A percentile compares a stretch with the other conserved stretches of the same genome.
Evolutionary conservation across 805 yeast genomes (phyloP).

Genomic region (Wickerhamiella azymoides): DNA sequence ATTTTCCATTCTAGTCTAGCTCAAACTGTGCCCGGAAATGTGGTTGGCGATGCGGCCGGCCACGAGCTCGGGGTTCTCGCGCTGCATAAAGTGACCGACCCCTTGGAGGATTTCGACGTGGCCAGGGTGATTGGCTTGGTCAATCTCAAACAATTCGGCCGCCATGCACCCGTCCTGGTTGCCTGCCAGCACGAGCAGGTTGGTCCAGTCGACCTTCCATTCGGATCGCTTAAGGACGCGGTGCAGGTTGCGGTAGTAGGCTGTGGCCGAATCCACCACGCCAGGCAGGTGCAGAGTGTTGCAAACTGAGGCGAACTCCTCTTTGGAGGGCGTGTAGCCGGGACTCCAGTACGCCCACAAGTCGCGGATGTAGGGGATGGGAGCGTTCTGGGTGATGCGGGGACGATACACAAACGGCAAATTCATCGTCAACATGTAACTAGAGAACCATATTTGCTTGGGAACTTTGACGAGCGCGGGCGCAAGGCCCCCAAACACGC

Average conservation of each 20-base stretch:
- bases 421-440: slow-evolving; percentile 21
- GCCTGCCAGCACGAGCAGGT: slow-evolving; percentile 16
- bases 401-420: slow-evolving; percentile 15
- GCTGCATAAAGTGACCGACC: slow-evolving; percentile 22
- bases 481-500: slow-evolving; percentile 9
- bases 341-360: slow-evolving; percentile 22
- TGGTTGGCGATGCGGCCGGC: slow-evolving; percentile 9
- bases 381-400: slow-evolving; percentile 6
- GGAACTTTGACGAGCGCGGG: slow-evolving; percentile 11
- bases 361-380: slow-evolving; percentile 13
- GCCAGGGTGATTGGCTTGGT: slow-evolving; percentile 8
- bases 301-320: slow-evolving; percentile 13
- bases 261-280: slow-evolving; percentile 18
- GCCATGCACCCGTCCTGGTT: slow-evolving; percentile 18
- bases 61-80: slow-evolving; percentile 18
- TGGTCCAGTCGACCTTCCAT: slow-evolving; percentile 13
- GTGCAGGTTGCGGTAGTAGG: slow-evolving; percentile 17
- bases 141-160: slow-evolving; percentile 12
- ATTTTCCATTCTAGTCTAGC: not conserved
- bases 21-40: not conserved
- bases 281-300: slow-evolving; percentile 17
- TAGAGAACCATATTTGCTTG: slow-evolving; percentile 18
- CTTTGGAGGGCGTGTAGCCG: slow-evolving; percentile 13
- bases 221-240: not conserved
- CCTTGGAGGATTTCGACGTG: slow-evolving; percentile 13